Evolutionary conservation across 2,329 filamentous ascomycete genomes (phyloP).

Genomic region (Lecanicillium sp.): DNA sequence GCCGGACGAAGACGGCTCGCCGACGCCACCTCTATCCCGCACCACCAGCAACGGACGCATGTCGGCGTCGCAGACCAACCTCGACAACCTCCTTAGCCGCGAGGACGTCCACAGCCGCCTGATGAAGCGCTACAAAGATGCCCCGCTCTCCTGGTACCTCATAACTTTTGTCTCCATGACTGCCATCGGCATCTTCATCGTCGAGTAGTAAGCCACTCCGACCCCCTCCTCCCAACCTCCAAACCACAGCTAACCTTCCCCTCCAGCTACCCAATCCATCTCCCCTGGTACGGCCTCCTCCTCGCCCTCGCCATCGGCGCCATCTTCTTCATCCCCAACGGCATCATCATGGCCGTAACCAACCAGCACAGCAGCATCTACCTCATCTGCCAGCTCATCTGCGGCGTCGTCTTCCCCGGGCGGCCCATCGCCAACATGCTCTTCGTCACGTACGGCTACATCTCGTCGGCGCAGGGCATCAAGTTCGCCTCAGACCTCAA

Average conservation of each 20-base stretch:
- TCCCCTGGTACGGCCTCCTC: slow-evolving; percentile 81
- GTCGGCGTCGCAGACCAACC: slow-evolving; percentile 29
- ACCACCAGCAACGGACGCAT: slow-evolving; percentile 15
- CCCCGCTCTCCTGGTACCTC: slow-evolving; percentile 75
- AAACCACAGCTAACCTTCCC: slow-evolving; percentile 24
- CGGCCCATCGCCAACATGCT: slow-evolving; percentile 89
- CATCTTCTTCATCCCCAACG: slow-evolving; percentile 81
- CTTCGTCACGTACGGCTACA: slow-evolving; percentile 86
- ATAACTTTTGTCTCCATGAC: slow-evolving; percentile 69
- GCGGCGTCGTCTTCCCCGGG: slow-evolving; percentile 73
- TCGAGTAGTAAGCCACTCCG: slow-evolving; percentile 61
- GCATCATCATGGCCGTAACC: slow-evolving; percentile 88
- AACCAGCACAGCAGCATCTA: slow-evolving; percentile 86
- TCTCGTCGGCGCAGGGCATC: slow-evolving; percentile 79
- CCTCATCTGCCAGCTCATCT: slow-evolving; percentile 78
- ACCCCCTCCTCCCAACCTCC: neutral
- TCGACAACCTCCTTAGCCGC: slow-evolving; percentile 53
- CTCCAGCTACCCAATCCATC: slow-evolving; percentile 58
- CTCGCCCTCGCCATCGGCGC: slow-evolving; percentile 71
- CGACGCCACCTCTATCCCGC: slow-evolving; percentile 8
- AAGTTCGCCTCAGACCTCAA: slow-evolving; percentile 86
- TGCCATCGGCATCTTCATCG: slow-evolving; percentile 72
- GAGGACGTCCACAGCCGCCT: slow-evolving; percentile 81
- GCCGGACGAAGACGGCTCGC: slow-evolving; percentile 11
- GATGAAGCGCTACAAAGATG: slow-evolving; percentile 77